Base-by-base conservation (phyloP, 192 early-diverging fungal genomes). In the Chytriomyces confervae region DNA sequence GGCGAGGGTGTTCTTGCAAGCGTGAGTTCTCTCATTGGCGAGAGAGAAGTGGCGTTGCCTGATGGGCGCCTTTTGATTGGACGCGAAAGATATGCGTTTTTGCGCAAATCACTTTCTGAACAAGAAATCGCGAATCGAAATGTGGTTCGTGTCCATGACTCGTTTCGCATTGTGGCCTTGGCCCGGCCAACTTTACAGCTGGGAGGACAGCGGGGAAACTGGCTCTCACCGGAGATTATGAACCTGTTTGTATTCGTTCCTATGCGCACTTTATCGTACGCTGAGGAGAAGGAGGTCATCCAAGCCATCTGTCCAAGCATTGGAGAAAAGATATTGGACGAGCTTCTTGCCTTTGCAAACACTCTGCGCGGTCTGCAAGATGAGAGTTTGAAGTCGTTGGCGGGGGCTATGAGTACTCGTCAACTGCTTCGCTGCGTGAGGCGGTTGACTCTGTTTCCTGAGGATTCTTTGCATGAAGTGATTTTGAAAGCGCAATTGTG, bases 161-260 rank as follows among this genome's bases (percentile, higher is more conserved):
- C 89, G 8, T 95, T 95, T 84, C 85, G 94, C 20, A 91, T 95
- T 75, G 88, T 95, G 47, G 91, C 90, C 20, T 4, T 93, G 90
- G 92, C 74, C 90, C 9, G 83, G 82, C 6, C 86, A 86, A 83
- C 91, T 8, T 89, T 88, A 10, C 80, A 89, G 76, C 82, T 90
- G 10, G 81, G 78, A 16, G 75, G 66, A 4, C n/a, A 46, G 6
- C 83, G 82, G 18, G 83, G 83, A 9, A 85, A 84, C 1, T 95
- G 94, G 94, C 77, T 95, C 13, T 86, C 86, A 1, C 87, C 90
- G 11, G 94, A 95, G 79, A 84, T 92, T 7, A 77, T 89, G 66
- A 84, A 86, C 64, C 88, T 95, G 89, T 93, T 93, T 77, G 85
- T 86, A 11, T 94, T 93, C 72, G 80, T 95, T 10, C 88, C 88